Percentiles rank a stretch among this genome's conserved stretches.
Conservation (phyloP, 345 rosid genomes). For the Citrus glauca region DNA sequence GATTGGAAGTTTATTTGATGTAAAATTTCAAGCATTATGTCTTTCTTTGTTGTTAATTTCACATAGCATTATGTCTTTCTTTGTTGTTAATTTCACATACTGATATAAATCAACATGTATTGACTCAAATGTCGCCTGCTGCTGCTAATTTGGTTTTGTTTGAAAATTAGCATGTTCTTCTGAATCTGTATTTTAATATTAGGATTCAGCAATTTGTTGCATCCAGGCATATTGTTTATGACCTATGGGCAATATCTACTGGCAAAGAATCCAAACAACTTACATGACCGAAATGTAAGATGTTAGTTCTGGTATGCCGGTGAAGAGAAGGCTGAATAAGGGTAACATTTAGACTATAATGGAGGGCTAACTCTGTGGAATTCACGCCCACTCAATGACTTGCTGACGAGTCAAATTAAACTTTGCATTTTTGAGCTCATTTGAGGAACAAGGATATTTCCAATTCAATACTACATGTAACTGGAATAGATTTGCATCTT, state of each 20-base stretch:
- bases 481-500: neutral
- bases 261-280: neutral
- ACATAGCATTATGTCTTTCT: too few species aligned
- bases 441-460: neutral
- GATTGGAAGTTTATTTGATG: neutral
- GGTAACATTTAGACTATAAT: neutral
- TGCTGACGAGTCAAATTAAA: neutral
- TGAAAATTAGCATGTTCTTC: neutral
- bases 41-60: neutral
- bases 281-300: too few species aligned
- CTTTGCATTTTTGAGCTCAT: neutral
- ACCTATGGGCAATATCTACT: neutral
- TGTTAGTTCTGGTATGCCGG: neutral
- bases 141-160: neutral
- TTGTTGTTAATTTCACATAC: neutral
- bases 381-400: neutral
- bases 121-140: neutral
- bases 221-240: neutral
- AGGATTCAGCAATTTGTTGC: neutral
- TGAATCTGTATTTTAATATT: neutral
- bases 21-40: neutral
- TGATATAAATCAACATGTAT: neutral
- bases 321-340: neutral
- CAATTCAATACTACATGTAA: neutral
- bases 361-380: neutral